Evolutionary conservation across 2,329 filamentous ascomycete species (phyloP), one percentile per base, ranked within the genome.

Genomic region (Colletotrichum karsti): DNA sequence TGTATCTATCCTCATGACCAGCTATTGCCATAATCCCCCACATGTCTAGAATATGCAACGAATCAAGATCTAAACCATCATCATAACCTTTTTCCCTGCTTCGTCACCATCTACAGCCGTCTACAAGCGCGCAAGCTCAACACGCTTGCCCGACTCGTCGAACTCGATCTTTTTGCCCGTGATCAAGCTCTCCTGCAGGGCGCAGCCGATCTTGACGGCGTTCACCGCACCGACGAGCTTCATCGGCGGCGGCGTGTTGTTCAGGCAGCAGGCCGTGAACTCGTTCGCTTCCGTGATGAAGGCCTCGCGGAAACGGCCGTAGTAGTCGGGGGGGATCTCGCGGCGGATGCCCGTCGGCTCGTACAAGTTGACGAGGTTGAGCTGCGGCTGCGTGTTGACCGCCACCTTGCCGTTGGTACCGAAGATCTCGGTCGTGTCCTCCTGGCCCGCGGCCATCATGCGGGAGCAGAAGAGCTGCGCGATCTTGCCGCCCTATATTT

Each of bases 371-470:
- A 91, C 84, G 22, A 90, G 79, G 64, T 87, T 86, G 2, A 77
- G 78, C 59, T 80, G 78, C 7, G 90, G 90, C 71, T 90, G 85
- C 7, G 81, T 83, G 73, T 92, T 92, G 69, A 92, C 82, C 2
- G 83, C 79, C 6, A 92, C 73, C 75, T 91, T 92, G 42, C 90
- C 89, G 71, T 85, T 83, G 1, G 90, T 92, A 13, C 90, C 90
- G 61, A 92, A 89, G 69, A 92, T 86, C 78, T 92, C 89, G 0
- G 90, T 91, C 66, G 84, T 87, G 75, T 92, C 90, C 69, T 91
- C 87, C 76, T 92, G 90, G 0, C 90, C 90, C 0, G 87, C 85
- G 0, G 89, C 87, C 86, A 92, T 92, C 87, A 91, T 92, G 13
- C 90, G 83, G 7, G 82, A 87, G 51, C 82, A 84, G 77, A 89